Evolutionary conservation across 83 land plant species (phyloP), one percentile per base, ranked within the genome.

Genomic region (Isoetes engelmannii): DNA sequence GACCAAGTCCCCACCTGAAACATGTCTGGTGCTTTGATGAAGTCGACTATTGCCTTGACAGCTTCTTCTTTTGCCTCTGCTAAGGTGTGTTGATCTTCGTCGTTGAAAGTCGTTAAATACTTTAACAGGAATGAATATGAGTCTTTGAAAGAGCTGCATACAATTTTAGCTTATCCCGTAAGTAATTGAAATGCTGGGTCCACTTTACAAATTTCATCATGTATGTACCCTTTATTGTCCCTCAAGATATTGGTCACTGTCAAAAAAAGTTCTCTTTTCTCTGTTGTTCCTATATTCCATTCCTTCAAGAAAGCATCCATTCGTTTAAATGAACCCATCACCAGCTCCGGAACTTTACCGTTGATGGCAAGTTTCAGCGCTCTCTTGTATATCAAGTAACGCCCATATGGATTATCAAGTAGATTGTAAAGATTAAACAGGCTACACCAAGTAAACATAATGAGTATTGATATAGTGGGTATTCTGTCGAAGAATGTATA

Each of bases 1-100:
- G 37, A 28, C 37, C 2, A 2, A 28, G 37, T 28, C 37, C 37
- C 2, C 37, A 94, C 98, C 92, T 94, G 90, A 75, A 90, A 90
- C 84, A 86, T 88, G 73, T 94, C 96, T 6, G 92, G 97, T 44
- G 96, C 78, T 77, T 82, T 94, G 9, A 94, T 86, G 76, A 94
- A 94, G 69, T 90, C 98, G 46, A 94, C 71, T 12, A 90, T 78
- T 58, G 92, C 85, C 48, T 77, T 84, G 4, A 86, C 98, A 54
- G 97, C 96, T 74, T 87, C 97, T 20, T 88, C 97, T 72, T 86
- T 94, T 55, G 92, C 96, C 70, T 90, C 96, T 74, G 61, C 75
- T 72, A 83, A 62, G 5, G 83, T 69, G 63, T 72, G 43, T 67
- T 78, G 70, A 66, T 90, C 97, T 67, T 84, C 98, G 45, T 74